phyloP scores from a whole-genome alignment of 2,329 filamentous ascomycete species.

The Neonectria coccinea region DNA sequence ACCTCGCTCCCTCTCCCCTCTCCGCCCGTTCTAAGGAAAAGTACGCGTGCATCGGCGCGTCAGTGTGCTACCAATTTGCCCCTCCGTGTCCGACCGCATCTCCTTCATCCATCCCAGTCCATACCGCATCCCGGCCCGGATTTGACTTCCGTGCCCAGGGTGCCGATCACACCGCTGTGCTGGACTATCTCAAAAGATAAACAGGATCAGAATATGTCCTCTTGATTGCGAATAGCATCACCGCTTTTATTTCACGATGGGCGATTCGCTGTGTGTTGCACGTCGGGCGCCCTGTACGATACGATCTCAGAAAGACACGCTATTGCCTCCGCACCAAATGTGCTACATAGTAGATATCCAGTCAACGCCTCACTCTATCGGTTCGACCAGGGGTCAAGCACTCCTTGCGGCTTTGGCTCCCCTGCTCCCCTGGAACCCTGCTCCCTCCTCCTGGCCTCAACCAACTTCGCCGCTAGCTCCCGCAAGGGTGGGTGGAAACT shows the following conservation, averaged over 20 bases:
- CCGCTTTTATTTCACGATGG: background rate
- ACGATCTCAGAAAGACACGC: background rate
- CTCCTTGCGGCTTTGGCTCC: conserved; percentile 3
- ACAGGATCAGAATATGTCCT: background rate
- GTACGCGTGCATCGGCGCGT: background rate
- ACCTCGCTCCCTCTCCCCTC: background rate
- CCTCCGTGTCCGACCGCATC: conserved; percentile 16
- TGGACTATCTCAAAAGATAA: background rate
- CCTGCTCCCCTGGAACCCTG: conserved; percentile 1
- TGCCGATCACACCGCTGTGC: conserved; percentile 19
- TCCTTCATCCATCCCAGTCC: conserved; percentile 16
- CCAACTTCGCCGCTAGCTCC: conserved; percentile 26
- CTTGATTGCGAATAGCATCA: background rate
- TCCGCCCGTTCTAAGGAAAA: background rate
- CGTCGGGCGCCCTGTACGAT: background rate
- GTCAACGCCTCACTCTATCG: conserved; percentile 16
- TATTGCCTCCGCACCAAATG: background rate
- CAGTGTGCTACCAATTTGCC: conserved; percentile 3
- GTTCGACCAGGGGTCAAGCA: conserved; percentile 9
- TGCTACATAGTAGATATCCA: background rate
- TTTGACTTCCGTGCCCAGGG: conserved; percentile 10
- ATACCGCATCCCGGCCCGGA: conserved; percentile 12
- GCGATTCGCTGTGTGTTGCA: background rate
- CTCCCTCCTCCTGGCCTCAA: conserved; percentile 13
- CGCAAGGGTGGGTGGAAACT: conserved; percentile 21